Evolutionary conservation across 1,284 basidiomycete genomes (phyloP).

Genomic region (Termitomyces sp.): DNA sequence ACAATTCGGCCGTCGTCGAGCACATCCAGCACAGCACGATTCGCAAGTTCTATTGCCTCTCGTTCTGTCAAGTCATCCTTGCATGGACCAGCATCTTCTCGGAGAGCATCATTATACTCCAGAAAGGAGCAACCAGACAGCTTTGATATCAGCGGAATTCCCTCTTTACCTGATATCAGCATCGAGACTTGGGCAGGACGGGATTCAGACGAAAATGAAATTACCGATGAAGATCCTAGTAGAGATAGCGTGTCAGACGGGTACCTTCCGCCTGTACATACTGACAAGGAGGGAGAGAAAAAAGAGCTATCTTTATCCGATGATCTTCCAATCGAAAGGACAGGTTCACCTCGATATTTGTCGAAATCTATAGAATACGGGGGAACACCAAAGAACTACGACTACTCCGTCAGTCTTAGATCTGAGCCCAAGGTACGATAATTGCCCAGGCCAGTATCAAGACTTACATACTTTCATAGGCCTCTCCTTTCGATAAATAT

Average conservation of each 20-base stretch:
- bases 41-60: conserved; percentile 60
- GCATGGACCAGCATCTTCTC: conserved; percentile 31
- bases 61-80: conserved; percentile 45
- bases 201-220: conserved; percentile 32
- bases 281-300: conserved; percentile 32
- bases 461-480: conserved; percentile 29
- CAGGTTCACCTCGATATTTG: conserved; percentile 46
- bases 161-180: conserved; percentile 42
- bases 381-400: conserved; percentile 41
- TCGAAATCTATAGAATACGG: conserved; percentile 31
- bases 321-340: conserved; percentile 54
- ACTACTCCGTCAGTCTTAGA: conserved; percentile 57
- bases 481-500: conserved; percentile 61
- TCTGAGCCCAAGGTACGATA: conserved; percentile 58
- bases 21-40: conserved; percentile 62
- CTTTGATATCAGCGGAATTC: conserved; percentile 57
- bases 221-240: conserved; percentile 38
- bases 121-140: conserved; percentile 36
- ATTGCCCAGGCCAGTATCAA: neutral
- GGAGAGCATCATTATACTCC: conserved; percentile 19
- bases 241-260: conserved; percentile 46
- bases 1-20: conserved; percentile 51
- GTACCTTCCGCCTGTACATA: conserved; percentile 43
- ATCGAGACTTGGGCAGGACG: conserved; percentile 22
- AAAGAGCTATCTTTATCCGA: conserved; percentile 48